Conservation (phyloP, 805 yeast species). For the Sungouiella thailandica region DNA sequence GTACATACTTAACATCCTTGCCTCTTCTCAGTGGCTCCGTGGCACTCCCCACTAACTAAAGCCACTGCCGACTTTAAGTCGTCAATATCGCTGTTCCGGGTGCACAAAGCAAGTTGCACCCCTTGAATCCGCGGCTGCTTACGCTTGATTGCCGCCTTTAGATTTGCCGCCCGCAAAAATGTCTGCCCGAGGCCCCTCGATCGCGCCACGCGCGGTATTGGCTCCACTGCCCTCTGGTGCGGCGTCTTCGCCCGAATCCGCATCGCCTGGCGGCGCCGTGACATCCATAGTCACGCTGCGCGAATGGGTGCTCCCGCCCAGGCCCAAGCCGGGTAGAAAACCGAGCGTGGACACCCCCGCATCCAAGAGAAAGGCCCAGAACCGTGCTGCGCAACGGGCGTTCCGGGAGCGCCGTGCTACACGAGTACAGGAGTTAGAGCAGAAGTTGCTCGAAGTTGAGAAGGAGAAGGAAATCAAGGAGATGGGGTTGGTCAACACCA, state of each 20-base stretch:
- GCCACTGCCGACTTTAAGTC: too few species aligned
- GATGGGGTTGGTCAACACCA: constrained; percentile 48
- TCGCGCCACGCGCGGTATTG: constrained; percentile 13
- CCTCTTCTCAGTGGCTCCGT: too few species aligned
- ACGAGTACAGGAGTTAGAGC: constrained; percentile 72
- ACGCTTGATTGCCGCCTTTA: too few species aligned
- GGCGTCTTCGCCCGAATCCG: constrained; percentile 14
- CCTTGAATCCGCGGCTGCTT: too few species aligned
- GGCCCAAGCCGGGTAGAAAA: constrained; percentile 59
- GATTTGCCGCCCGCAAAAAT: too few species aligned
- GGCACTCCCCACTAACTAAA: too few species aligned
- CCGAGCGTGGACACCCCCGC: constrained; percentile 77
- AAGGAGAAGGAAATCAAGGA: constrained; percentile 59
- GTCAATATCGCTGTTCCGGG: too few species aligned
- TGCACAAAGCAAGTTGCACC: too few species aligned
- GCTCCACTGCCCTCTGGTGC: constrained; percentile 14
- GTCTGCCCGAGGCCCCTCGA: constrained; percentile 13
- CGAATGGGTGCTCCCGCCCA: constrained; percentile 58
- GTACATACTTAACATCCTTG: too few species aligned
- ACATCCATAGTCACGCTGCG: constrained; percentile 54
- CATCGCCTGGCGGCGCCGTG: constrained; percentile 12
- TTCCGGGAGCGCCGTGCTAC: constrained; percentile 85
- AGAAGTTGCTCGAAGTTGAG: constrained; percentile 60
- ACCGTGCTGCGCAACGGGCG: constrained; percentile 91
- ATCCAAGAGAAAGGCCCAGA: constrained; percentile 82